Conservation (phyloP, 2,329 filamentous ascomycete species). For the Xylaria sp. region DNA sequence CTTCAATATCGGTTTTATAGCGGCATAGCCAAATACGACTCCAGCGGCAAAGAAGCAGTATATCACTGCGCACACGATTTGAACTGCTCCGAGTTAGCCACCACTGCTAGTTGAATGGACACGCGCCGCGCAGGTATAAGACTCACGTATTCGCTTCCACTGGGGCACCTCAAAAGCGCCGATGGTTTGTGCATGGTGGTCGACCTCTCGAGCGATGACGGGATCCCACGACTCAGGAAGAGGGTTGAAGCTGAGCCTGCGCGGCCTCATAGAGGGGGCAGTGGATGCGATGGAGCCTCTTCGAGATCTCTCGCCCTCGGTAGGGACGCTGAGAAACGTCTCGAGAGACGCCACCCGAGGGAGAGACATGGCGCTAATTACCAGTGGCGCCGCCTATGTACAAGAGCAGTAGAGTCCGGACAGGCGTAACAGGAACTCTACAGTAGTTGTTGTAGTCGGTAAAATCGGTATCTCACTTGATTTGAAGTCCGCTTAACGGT, state of each 20-base stretch:
- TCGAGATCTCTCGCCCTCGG: slow-evolving; percentile 46
- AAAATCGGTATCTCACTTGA: background rate
- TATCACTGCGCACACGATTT: slow-evolving; percentile 70
- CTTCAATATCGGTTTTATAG: slow-evolving; percentile 81
- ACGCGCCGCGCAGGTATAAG: background rate
- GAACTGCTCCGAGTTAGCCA: slow-evolving; percentile 53
- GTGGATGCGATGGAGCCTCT: slow-evolving; percentile 43
- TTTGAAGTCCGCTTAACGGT: background rate
- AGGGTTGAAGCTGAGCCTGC: slow-evolving; percentile 60
- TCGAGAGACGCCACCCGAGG: slow-evolving; percentile 60
- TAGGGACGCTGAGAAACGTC: slow-evolving; percentile 52
- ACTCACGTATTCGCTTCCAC: slow-evolving; percentile 60
- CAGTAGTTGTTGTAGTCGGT: background rate
- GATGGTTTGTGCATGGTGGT: slow-evolving; percentile 49
- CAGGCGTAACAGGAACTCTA: background rate
- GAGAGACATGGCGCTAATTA: slow-evolving; percentile 52
- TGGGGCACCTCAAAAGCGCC: slow-evolving; percentile 60
- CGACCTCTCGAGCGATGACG: slow-evolving; percentile 46
- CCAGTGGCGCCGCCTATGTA: background rate
- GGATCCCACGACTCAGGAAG: slow-evolving; percentile 59
- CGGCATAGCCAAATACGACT: slow-evolving; percentile 83
- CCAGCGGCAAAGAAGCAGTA: slow-evolving; percentile 81
- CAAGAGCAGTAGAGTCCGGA: no score
- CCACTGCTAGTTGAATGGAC: background rate
- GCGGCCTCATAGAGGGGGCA: slow-evolving; percentile 54